Evolutionary conservation across 495 filamentous ascomycete species (phyloP).

Genomic region (Cercophora newfieldiana): DNA sequence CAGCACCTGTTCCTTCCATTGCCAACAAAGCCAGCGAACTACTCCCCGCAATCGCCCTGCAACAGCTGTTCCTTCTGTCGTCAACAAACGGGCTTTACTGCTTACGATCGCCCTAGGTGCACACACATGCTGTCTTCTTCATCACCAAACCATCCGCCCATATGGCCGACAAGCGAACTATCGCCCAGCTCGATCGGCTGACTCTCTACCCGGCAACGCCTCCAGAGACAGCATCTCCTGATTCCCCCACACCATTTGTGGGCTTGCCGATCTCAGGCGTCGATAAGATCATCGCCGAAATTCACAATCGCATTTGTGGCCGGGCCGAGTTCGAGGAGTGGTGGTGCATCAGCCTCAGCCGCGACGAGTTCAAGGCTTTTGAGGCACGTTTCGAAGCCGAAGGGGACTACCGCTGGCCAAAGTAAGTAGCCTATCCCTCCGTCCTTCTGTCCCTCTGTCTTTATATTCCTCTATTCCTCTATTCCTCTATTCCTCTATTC

Average conservation of each 20-base stretch:
- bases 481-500: neutral
- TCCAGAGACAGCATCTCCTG: neutral
- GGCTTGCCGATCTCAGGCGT: slow-evolving; percentile 1
- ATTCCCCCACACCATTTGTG: neutral
- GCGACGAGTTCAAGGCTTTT: slow-evolving; percentile 6
- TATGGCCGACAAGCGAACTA: neutral
- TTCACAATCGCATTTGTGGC: neutral
- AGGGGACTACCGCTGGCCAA: slow-evolving; percentile 4
- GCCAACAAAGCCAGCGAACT: neutral
- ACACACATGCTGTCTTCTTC: neutral
- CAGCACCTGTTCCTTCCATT: too few species aligned
- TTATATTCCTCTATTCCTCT: neutral
- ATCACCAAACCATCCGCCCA: neutral
- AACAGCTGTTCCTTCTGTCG: neutral
- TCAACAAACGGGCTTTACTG: neutral
- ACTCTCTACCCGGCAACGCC: slow-evolving; percentile 2
- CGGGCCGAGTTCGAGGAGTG: neutral
- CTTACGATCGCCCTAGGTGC: neutral
- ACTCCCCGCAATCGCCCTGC: neutral
- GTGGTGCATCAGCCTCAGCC: slow-evolving; percentile 3
- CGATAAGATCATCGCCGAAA: slow-evolving; percentile 1
- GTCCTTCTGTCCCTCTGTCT: neutral
- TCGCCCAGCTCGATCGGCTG: slow-evolving; percentile 3
- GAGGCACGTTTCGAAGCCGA: neutral
- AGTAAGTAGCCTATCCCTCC: slow-evolving; percentile 1